Conservation (phyloP, 2,329 filamentous ascomycete genomes). For the Achaetomium macrosporum region DNA sequence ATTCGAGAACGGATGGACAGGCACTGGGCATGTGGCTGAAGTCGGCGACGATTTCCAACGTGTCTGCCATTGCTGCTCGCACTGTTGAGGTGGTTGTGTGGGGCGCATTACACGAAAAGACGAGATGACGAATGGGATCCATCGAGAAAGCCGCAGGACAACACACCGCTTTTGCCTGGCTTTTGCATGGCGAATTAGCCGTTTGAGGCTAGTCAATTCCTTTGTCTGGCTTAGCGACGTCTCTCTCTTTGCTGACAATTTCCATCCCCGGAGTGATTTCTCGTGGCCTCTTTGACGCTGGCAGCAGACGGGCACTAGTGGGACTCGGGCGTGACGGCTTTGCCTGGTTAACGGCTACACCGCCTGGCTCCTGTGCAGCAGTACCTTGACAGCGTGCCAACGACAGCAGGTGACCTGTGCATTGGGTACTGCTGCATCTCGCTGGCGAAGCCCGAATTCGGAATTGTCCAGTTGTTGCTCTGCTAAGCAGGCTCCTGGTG, state of each 20-base stretch:
- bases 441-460: not conserved
- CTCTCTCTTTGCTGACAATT: not conserved
- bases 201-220: not conserved
- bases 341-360: slow-evolving; percentile 21
- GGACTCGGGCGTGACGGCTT: not conserved
- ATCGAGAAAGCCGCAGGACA: slow-evolving; percentile 15
- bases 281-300: not conserved
- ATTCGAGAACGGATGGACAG: slow-evolving; percentile 11
- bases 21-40: slow-evolving; percentile 19
- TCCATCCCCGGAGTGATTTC: not conserved
- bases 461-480: slow-evolving; percentile 9
- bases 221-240: not conserved
- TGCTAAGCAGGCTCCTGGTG: slow-evolving; percentile 1
- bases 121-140: slow-evolving; percentile 24
- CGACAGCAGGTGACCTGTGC: slow-evolving; percentile 14
- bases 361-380: slow-evolving; percentile 10
- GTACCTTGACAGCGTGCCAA: slow-evolving; percentile 13
- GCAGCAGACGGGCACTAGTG: not conserved
- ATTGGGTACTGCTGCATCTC: slow-evolving; percentile 26
- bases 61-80: not conserved
- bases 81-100: slow-evolving; percentile 6
- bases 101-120: slow-evolving; percentile 8
- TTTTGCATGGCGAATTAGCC: slow-evolving; percentile 1
- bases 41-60: slow-evolving; percentile 1
- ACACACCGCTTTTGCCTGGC: slow-evolving; percentile 15